A percentile compares a stretch with the other conserved stretches of the same genome.
phyloP scores from a whole-genome alignment of 2,329 filamentous ascomycete species.

The Fusarium buharicum region DNA sequence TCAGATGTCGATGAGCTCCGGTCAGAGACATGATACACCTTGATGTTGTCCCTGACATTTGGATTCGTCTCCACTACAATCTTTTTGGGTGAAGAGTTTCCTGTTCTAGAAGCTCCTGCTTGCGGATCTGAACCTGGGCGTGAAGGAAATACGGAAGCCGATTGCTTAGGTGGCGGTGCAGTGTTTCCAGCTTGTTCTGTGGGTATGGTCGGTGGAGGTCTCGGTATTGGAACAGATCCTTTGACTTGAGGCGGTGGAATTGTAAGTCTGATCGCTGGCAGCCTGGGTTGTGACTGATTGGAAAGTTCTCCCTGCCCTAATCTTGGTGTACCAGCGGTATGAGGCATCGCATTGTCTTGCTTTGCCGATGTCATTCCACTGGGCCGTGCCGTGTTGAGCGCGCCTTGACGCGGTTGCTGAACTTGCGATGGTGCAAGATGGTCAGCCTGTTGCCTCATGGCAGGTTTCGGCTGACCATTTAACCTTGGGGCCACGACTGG shows the following conservation, averaged over 20 bases:
- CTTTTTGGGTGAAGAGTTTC: background rate
- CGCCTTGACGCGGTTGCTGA: conserved; percentile 1
- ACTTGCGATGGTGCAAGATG: conserved; percentile 11
- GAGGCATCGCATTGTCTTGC: background rate
- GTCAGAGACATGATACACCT: conserved; percentile 14
- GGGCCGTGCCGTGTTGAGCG: background rate
- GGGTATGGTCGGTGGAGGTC: background rate
- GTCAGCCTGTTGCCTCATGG: background rate
- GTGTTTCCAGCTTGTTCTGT: background rate
- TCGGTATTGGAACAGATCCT: background rate
- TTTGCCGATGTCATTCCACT: background rate
- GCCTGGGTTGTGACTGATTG: background rate
- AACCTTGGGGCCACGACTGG: conserved; percentile 3
- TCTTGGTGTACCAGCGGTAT: background rate
- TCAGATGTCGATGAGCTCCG: conserved; percentile 26
- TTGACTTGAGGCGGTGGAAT: conserved; percentile 7
- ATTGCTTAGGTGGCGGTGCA: background rate
- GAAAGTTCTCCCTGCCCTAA: conserved; percentile 3
- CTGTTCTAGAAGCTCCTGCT: background rate
- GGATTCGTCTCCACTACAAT: conserved; percentile 5
- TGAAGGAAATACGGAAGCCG: background rate
- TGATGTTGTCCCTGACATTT: background rate
- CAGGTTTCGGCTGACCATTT: conserved; percentile 9
- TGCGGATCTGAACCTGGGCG: background rate
- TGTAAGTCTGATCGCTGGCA: conserved; percentile 14